Evolutionary conservation across 352 stramenopile genomes (phyloP).

Genomic region (Phytophthora litchii): DNA sequence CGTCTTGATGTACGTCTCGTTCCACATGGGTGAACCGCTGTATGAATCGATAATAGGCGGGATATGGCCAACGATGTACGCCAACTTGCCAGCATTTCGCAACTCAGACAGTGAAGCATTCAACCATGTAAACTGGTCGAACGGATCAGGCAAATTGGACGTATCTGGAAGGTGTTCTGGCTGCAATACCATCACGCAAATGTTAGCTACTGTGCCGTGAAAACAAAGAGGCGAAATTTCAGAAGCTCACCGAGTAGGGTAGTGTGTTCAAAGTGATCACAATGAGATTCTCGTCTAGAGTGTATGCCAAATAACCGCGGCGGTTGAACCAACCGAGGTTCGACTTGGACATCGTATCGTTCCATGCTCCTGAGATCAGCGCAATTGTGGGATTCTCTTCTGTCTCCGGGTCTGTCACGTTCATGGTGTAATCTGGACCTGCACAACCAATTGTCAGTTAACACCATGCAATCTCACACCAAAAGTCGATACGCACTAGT

Average conservation of each 20-base stretch:
- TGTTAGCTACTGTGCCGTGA: neutral
- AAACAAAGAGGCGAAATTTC: neutral
- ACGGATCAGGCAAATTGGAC: constrained; percentile 70
- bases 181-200: constrained; percentile 25
- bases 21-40: constrained; percentile 82
- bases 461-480: neutral
- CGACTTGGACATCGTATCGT: constrained; percentile 47
- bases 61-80: constrained; percentile 92
- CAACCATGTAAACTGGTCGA: constrained; percentile 91
- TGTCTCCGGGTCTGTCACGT: constrained; percentile 62
- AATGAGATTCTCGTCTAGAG: constrained; percentile 64
- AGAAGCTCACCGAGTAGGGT: constrained; percentile 68
- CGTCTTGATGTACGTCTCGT: constrained; percentile 76
- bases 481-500: constrained; percentile 39
- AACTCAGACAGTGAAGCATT: constrained; percentile 70
- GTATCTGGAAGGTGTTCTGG: constrained; percentile 71
- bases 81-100: constrained; percentile 46
- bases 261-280: constrained; percentile 85
- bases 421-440: constrained; percentile 82
- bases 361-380: constrained; percentile 58
- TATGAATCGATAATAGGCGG: constrained; percentile 90
- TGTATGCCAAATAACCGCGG: constrained; percentile 68
- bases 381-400: constrained; percentile 64
- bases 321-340: constrained; percentile 64
- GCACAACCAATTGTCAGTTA: constrained; percentile 2